These are phyloP conservation scores for Aspergillus pseudonomiae DNA, from an alignment of 2,329 filamentous ascomycete species.

Conservation along the genomic window DNA sequence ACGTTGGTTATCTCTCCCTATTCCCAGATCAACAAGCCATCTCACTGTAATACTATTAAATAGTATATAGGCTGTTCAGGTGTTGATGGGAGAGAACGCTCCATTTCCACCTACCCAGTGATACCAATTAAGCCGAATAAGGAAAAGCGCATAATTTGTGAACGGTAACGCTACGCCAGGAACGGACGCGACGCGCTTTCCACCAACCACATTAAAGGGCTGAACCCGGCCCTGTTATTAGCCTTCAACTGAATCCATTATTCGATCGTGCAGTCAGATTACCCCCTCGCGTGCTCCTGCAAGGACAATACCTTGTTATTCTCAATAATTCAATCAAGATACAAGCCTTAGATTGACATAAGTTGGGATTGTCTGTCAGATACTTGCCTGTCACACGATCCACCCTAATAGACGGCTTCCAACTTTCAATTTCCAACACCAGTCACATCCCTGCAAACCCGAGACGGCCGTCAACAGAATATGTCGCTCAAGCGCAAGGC, in stretches of 20 bases:
- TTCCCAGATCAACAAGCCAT: no score
- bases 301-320: neutral
- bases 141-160: constrained; percentile 32
- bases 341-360: neutral
- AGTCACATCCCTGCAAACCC: neutral
- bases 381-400: neutral
- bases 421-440: neutral
- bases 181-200: constrained; percentile 10
- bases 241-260: neutral
- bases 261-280: neutral
- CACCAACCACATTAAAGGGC: constrained; percentile 19
- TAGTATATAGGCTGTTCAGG: neutral
- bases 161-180: constrained; percentile 12
- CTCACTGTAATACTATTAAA: neutral
- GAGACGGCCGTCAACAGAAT: neutral
- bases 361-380: neutral
- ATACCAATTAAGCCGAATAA: constrained; percentile 30
- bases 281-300: neutral
- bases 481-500: constrained; percentile 65
- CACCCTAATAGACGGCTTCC: neutral
- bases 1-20: neutral
- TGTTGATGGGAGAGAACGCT: neutral
- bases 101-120: neutral
- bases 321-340: neutral
- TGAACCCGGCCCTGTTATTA: constrained; percentile 12